phyloP scores from a whole-genome alignment of 2,329 filamentous ascomycete species.

The Lasiodiplodia citricola region DNA sequence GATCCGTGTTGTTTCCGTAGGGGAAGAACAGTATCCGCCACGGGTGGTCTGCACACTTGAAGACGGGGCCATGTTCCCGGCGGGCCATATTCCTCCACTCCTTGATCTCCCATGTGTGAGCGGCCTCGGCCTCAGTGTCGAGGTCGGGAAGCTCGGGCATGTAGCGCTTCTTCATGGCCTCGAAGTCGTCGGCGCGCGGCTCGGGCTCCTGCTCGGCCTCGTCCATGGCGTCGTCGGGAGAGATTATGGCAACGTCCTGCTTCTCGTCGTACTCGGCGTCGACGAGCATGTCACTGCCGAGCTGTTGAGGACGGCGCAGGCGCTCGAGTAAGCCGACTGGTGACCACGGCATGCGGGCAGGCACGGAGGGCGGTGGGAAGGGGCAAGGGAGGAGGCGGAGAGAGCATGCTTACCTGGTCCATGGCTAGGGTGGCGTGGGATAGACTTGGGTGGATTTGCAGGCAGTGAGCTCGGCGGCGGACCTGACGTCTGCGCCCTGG shows the following conservation, averaged over 20 bases:
- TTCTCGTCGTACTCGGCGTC: conserved; percentile 68
- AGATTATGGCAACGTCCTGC: conserved; percentile 66
- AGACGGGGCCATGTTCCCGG: conserved; percentile 86
- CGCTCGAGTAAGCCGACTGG: conserved; percentile 21
- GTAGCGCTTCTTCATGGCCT: conserved; percentile 83
- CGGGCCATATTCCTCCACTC: conserved; percentile 78
- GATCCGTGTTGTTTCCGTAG: conserved; percentile 91
- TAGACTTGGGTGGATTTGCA: conserved; percentile 18
- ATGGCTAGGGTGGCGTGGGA: conserved; percentile 34
- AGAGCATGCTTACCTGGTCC: conserved; percentile 44
- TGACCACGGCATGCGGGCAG: conserved; percentile 1
- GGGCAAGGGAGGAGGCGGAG: conserved; percentile 29
- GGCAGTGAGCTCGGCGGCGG: conserved; percentile 10
- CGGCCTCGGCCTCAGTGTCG: conserved; percentile 75
- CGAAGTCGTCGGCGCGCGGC: conserved; percentile 66
- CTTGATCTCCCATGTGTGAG: conserved; percentile 86
- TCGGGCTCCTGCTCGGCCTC: conserved; percentile 59
- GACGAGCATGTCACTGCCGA: conserved; percentile 68
- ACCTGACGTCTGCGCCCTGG: conserved; percentile 14
- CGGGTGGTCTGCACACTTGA: conserved; percentile 83
- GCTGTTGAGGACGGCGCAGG: conserved; percentile 44
- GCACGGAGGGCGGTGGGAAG: conserved; percentile 5
- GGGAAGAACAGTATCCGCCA: conserved; percentile 98
- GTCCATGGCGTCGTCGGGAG: conserved; percentile 63
- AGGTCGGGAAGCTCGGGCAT: conserved; percentile 80